Evolutionary conservation across 2,329 filamentous ascomycete species (phyloP), one percentile per base, ranked within the genome.

Genomic region (Acrocalymma vagum): DNA sequence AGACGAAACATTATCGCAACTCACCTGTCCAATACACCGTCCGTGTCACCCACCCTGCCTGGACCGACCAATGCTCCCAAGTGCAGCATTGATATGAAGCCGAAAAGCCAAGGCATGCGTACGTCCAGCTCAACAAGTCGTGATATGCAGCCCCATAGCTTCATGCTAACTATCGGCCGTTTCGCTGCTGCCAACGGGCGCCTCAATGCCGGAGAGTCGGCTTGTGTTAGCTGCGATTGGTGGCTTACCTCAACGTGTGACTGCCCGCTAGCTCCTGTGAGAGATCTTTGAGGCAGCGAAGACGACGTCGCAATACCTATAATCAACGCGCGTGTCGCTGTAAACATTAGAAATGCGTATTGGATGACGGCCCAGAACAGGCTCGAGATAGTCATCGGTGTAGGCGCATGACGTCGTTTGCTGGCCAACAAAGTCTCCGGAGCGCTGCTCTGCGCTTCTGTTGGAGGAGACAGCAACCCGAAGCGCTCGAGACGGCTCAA

Each of bases 61-160:
- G 89, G 89, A 16, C 91, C 90, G 60, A 78, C 77, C 62, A 93
- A 72, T 60, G 85, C 79, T 55, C 84, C 78, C 78, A 88, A 86
- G 72, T 94, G 90, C 55, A 87, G 69, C 70, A 96, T 81, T 42
- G 88, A 87, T 45, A 94, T 69, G 55, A 82, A 75, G 64, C 90
- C 90, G 63, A 79, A 80, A 41, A 96, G 80, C 93, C 93, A 97
- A 51, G 93, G 93, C 90, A 96, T 95, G 70, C 90, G 88, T 53
- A 76, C 71, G 55, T 86, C 79, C 63, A 96, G 72, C 76, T 91
- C 85, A 55, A 91, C 72, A 49, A 95, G 71, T 67, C 83, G 85
- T 48, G 84, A 85, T 41, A 86, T 69, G 71, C 88, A 89, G 58
- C 84, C 78, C 85, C 88, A 96, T 36, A 90, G 67, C 59, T 82